Conservation (phyloP, 2,329 filamentous ascomycete species). For the Sclerotinia nivalis region DNA sequence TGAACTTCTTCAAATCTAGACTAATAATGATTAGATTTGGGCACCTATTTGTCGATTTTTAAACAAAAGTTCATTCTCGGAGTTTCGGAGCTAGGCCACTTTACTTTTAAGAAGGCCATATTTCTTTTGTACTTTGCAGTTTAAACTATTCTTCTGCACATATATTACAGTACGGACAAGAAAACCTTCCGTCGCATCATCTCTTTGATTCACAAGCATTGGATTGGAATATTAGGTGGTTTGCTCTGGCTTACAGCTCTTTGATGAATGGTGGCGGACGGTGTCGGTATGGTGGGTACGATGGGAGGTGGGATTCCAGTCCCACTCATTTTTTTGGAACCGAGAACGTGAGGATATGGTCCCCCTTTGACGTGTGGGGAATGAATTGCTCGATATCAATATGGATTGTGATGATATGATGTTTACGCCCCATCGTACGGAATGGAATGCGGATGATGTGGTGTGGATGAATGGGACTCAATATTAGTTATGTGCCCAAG, state of each 20-base stretch:
- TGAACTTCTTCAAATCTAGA: slow-evolving; percentile 35
- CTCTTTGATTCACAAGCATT: slow-evolving; percentile 24
- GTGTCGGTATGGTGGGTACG: slow-evolving; percentile 17
- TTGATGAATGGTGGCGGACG: slow-evolving; percentile 8
- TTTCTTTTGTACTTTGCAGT: slow-evolving; percentile 24
- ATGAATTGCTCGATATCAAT: not conserved
- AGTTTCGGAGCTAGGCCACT: slow-evolving; percentile 3
- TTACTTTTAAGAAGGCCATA: slow-evolving; percentile 1
- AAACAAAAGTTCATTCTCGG: slow-evolving; percentile 16
- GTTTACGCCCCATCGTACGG: slow-evolving; percentile 4
- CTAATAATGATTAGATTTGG: slow-evolving; percentile 29
- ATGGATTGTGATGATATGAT: not conserved
- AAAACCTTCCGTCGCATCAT: slow-evolving; percentile 23
- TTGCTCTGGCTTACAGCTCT: slow-evolving; percentile 10
- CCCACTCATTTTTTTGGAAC: slow-evolving; percentile 2
- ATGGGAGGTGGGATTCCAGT: slow-evolving; percentile 4
- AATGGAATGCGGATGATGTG: slow-evolving; percentile 5
- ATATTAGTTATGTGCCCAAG: slow-evolving; percentile 1
- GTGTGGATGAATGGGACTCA: not conserved
- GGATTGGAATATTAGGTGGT: slow-evolving; percentile 20
- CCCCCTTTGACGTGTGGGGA: not conserved
- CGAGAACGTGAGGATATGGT: not conserved
- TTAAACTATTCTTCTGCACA: slow-evolving; percentile 30
- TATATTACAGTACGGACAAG: slow-evolving; percentile 27
- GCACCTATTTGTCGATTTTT: slow-evolving; percentile 33